A percentile compares a stretch with the other conserved stretches of the same genome.
These are phyloP conservation scores for Penicillium taxi DNA, from an alignment of 495 filamentous ascomycete genomes.

Conservation along the genomic window DNA sequence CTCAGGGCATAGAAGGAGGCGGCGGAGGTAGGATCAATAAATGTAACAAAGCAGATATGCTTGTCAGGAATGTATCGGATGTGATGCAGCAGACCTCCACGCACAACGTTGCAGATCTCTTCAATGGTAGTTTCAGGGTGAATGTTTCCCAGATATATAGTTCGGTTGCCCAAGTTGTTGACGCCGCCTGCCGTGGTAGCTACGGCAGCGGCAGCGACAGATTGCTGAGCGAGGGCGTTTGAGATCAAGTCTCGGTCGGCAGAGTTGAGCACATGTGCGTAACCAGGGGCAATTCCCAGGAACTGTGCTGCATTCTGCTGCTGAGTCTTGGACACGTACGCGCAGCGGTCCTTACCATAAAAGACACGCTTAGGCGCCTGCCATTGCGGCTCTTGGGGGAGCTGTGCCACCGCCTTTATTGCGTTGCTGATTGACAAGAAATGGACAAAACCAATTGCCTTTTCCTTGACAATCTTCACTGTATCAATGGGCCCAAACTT, in stretches of 20 bases:
- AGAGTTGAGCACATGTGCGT: conserved; percentile 89
- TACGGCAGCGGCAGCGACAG: conserved; percentile 91
- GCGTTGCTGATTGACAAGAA: conserved; percentile 96
- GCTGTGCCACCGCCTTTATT: conserved; percentile 95
- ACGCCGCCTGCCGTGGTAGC: conserved; percentile 94
- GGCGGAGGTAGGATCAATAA: conserved; percentile 96
- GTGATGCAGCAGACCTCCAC: conserved; percentile 88
- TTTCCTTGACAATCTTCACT: conserved; percentile 95
- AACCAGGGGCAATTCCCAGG: conserved; percentile 93
- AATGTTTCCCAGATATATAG: conserved; percentile 97
- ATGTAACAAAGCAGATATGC: conserved; percentile 99
- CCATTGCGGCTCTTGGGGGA: conserved; percentile 96
- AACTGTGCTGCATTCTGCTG: conserved; percentile 99
- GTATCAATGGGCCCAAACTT: conserved; percentile 97
- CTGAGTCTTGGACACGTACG: conserved; percentile 98
- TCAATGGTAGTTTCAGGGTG: conserved; percentile 98
- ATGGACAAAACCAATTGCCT: conserved; percentile 96
- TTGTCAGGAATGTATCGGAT: conserved; percentile 99
- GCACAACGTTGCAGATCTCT: conserved; percentile 96
- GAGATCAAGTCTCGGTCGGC: conserved; percentile 95
- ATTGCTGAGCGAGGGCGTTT: conserved; percentile 92
- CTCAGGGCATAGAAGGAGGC: conserved; percentile 97
- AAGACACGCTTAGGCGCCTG: conserved; percentile 90
- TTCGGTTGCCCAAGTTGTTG: conserved; percentile 94
- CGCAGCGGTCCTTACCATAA: conserved; percentile 97